Evolutionary conservation across 495 filamentous ascomycete species (phyloP).

Genomic region (Coniosporium apollinis): DNA sequence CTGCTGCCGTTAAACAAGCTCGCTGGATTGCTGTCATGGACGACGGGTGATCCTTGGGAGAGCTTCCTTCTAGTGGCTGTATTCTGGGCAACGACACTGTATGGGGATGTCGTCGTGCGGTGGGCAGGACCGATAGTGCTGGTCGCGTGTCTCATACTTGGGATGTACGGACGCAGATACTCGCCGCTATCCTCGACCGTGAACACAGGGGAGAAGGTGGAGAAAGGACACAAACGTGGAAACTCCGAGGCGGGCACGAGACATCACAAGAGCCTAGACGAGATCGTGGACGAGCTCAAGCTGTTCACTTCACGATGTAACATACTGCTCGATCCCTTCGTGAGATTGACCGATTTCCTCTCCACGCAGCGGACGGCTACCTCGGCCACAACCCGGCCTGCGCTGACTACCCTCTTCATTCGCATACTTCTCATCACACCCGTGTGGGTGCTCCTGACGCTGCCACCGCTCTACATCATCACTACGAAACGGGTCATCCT

Average conservation of each 20-base stretch:
- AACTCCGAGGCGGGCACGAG: slow-evolving; percentile 46
- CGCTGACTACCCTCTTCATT: slow-evolving; percentile 75
- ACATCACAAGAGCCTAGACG: slow-evolving; percentile 77
- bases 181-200: slow-evolving; percentile 74
- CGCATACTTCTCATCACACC: slow-evolving; percentile 78
- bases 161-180: slow-evolving; percentile 85
- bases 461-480: slow-evolving; percentile 70
- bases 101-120: slow-evolving; percentile 65
- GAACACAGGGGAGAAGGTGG: slow-evolving; percentile 46
- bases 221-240: slow-evolving; percentile 32
- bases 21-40: slow-evolving; percentile 80
- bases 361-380: slow-evolving; percentile 84
- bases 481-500: slow-evolving; percentile 74
- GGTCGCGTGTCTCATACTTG: slow-evolving; percentile 61
- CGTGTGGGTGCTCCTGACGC: slow-evolving; percentile 65
- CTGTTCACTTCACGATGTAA: slow-evolving; percentile 81
- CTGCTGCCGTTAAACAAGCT: slow-evolving; percentile 70
- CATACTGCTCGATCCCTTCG: slow-evolving; percentile 72
- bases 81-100: slow-evolving; percentile 76
- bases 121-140: slow-evolving; percentile 69
- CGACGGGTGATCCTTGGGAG: slow-evolving; percentile 83
- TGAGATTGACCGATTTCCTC: slow-evolving; percentile 80
- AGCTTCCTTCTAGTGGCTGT: slow-evolving; percentile 72
- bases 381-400: slow-evolving; percentile 80
- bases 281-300: slow-evolving; percentile 85